Evolutionary conservation across 257 asterid genomes (phyloP).

Genomic region (Lycium ferocissimum): DNA sequence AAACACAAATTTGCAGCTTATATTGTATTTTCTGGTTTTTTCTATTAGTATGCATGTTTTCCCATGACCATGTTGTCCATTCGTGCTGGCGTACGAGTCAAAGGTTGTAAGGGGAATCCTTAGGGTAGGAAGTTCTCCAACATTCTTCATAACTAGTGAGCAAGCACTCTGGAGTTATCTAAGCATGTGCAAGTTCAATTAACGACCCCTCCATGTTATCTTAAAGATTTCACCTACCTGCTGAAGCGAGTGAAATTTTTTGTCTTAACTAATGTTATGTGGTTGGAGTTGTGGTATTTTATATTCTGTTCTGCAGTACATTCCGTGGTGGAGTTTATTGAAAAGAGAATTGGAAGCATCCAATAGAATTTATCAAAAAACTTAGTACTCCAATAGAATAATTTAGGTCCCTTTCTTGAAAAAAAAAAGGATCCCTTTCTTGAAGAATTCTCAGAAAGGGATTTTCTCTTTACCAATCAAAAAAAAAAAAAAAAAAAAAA

Average conservation of each 20-base stretch:
- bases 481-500: too few relatives aligned
- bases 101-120: background rate
- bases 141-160: background rate
- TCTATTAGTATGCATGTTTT: background rate
- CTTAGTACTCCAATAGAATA: background rate
- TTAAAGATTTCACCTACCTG: background rate
- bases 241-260: background rate
- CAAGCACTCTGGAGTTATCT: background rate
- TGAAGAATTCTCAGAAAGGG: background rate
- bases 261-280: background rate
- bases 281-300: slow-evolving; percentile 4
- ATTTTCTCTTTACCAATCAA: background rate
- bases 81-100: background rate
- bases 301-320: background rate
- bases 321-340: slow-evolving; percentile 14
- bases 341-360: background rate
- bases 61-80: background rate
- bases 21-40: slow-evolving; percentile 13
- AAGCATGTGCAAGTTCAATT: slow-evolving; percentile 12
- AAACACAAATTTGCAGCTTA: background rate
- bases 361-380: background rate
- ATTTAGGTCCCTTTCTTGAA: slow-evolving; percentile 12
- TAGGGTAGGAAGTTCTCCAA: background rate
- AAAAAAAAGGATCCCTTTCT: background rate
- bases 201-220: background rate